Percentiles rank a stretch among this genome's conserved stretches.
phyloP scores from a whole-genome alignment of 768 basidiomycete species.

The Leccinum aurantiacum region DNA sequence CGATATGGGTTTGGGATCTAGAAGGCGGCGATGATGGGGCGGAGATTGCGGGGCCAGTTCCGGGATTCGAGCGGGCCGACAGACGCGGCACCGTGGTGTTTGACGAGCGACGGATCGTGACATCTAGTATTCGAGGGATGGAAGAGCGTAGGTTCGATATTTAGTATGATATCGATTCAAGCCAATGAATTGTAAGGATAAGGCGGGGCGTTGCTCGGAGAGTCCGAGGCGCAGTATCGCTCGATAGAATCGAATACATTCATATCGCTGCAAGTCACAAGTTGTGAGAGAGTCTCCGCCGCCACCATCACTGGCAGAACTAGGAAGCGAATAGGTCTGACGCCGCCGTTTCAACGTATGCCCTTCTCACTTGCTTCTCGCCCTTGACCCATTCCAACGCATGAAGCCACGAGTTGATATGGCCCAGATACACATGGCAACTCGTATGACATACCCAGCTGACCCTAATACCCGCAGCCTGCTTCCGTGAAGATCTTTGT shows the following conservation, averaged over 20 bases:
- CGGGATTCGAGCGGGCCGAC: constrained; percentile 34
- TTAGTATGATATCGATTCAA: constrained; percentile 7
- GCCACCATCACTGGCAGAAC: not conserved
- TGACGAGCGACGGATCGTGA: constrained; percentile 74
- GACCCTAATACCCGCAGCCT: too few relatives aligned
- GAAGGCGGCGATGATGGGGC: constrained; percentile 49
- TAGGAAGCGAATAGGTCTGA: not conserved
- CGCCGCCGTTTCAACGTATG: not conserved
- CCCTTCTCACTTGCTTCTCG: not conserved
- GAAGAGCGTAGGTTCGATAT: constrained; percentile 38
- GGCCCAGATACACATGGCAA: not conserved
- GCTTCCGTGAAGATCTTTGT: too few relatives aligned
- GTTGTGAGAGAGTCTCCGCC: not conserved
- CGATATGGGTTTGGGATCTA: constrained; percentile 86
- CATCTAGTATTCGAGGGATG: constrained; percentile 32
- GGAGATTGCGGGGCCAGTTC: constrained; percentile 33
- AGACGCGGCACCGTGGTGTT: constrained; percentile 55
- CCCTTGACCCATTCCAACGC: constrained; percentile 16
- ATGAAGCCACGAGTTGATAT: not conserved
- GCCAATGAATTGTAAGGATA: not conserved
- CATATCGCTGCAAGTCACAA: too few relatives aligned
- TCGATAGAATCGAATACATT: not conserved
- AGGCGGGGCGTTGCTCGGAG: not conserved
- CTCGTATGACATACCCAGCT: too few relatives aligned
- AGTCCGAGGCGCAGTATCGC: not conserved